Evolutionary conservation across 2,329 filamentous ascomycete species (phyloP).

Genomic region (Hymenotorrendiella dingleyae): DNA sequence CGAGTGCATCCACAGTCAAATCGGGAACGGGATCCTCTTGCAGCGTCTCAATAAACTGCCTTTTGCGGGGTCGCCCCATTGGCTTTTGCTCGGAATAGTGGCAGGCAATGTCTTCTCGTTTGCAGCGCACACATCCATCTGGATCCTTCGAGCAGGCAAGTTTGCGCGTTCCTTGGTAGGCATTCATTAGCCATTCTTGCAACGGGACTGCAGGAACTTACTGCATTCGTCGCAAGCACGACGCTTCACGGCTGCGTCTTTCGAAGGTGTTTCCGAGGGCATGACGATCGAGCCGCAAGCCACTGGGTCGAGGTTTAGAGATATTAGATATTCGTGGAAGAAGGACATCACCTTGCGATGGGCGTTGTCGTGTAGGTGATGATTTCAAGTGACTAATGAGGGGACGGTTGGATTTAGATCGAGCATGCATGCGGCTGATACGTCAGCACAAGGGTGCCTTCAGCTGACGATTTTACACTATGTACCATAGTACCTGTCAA

Average conservation of each 20-base stretch:
- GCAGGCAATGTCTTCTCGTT: slow-evolving; percentile 49
- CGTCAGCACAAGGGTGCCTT: no score
- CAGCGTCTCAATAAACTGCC: slow-evolving; percentile 32
- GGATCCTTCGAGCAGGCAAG: slow-evolving; percentile 59
- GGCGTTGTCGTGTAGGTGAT: no score
- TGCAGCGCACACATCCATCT: slow-evolving; percentile 54
- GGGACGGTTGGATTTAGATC: no score
- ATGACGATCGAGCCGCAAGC: slow-evolving; percentile 10
- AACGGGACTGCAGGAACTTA: slow-evolving; percentile 37
- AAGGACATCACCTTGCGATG: no score
- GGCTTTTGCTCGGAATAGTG: slow-evolving; percentile 60
- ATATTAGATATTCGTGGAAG: slow-evolving; percentile 14
- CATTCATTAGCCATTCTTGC: slow-evolving; percentile 25
- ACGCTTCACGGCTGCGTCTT: slow-evolving; percentile 39
- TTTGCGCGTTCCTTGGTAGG: slow-evolving; percentile 49
- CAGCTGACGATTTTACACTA: no score
- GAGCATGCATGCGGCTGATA: no score
- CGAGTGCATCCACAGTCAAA: slow-evolving; percentile 4
- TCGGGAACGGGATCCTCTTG: slow-evolving; percentile 10
- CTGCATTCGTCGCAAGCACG: slow-evolving; percentile 63
- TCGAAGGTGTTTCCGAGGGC: slow-evolving; percentile 12
- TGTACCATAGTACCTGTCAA: no score
- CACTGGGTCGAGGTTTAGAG: slow-evolving; percentile 16
- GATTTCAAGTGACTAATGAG: no score
- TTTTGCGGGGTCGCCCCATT: slow-evolving; percentile 60